Evolutionary conservation across 2,329 filamentous ascomycete species (phyloP).

Genomic region (Xylariaceae sp.): DNA sequence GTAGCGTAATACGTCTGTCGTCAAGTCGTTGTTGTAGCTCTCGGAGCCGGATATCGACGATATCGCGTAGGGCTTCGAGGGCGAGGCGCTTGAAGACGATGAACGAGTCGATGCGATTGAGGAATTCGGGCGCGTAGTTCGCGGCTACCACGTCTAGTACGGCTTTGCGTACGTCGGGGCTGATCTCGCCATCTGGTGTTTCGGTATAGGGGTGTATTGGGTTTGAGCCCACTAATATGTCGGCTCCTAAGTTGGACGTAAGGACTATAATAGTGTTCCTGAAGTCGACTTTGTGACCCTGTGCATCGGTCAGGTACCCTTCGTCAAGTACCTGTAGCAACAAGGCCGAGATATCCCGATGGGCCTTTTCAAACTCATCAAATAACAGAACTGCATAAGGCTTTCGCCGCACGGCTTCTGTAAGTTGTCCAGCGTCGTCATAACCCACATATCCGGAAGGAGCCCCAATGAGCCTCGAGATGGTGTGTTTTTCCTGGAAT

Average conservation of each 20-base stretch:
- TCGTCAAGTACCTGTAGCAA: constrained; percentile 94
- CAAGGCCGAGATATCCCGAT: constrained; percentile 87
- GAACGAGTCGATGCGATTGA: constrained; percentile 95
- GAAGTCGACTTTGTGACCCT: constrained; percentile 96
- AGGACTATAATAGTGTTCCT: constrained; percentile 94
- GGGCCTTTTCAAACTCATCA: constrained; percentile 97
- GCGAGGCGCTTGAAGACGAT: constrained; percentile 91
- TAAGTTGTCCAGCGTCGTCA: constrained; percentile 92
- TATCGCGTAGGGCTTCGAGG: constrained; percentile 73
- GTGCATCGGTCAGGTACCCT: constrained; percentile 89
- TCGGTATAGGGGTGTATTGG: constrained; percentile 61
- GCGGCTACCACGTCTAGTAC: constrained; percentile 84
- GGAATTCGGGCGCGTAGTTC: constrained; percentile 82
- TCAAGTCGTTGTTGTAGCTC: constrained; percentile 82
- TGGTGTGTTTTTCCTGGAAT: constrained; percentile 95
- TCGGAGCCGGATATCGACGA: constrained; percentile 84
- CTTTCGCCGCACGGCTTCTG: constrained; percentile 90
- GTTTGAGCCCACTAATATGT: constrained; percentile 79
- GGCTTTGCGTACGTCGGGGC: constrained; percentile 66
- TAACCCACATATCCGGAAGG: constrained; percentile 96
- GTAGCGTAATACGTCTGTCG: constrained; percentile 75
- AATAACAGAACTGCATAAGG: constrained; percentile 93
- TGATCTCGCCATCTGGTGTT: constrained; percentile 63
- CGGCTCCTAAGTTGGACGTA: constrained; percentile 89
- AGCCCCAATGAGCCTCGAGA: constrained; percentile 85